These are phyloP conservation scores for Amanita fuliginea DNA, from an alignment of 768 basidiomycete genomes.

Conservation along the genomic window DNA sequence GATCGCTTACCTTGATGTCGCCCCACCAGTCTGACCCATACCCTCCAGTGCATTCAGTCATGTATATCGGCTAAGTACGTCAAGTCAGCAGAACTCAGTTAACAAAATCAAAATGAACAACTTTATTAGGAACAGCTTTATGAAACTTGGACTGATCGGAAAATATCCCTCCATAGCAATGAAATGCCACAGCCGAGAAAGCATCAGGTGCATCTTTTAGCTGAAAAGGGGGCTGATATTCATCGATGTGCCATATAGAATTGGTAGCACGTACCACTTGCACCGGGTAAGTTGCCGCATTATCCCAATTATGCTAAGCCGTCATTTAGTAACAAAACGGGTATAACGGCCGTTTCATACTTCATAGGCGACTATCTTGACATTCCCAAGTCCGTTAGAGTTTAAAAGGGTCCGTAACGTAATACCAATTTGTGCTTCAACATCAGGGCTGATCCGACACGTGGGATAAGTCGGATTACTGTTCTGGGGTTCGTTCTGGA, in stretches of 20 bases:
- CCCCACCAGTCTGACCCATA: slow-evolving; percentile 62
- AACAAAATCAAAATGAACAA: slow-evolving; percentile 6
- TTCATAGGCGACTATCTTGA: slow-evolving; percentile 45
- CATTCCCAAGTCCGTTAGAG: slow-evolving; percentile 43
- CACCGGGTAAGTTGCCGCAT: slow-evolving; percentile 52
- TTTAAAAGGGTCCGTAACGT: slow-evolving; percentile 49
- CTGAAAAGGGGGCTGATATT: slow-evolving; percentile 9
- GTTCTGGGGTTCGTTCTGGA: slow-evolving; percentile 38
- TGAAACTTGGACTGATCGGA: slow-evolving; percentile 45
- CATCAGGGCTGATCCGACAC: slow-evolving; percentile 37
- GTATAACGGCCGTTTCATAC: background rate
- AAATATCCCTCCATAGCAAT: slow-evolving; percentile 56
- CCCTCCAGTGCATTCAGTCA: slow-evolving; percentile 57
- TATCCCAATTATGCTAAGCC: slow-evolving; percentile 56
- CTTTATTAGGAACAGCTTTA: slow-evolving; percentile 43
- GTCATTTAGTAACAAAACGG: background rate
- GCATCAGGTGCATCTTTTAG: slow-evolving; percentile 46
- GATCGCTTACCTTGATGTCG: slow-evolving; percentile 51
- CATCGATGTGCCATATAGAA: background rate
- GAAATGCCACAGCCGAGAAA: slow-evolving; percentile 59
- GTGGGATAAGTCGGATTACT: slow-evolving; percentile 63
- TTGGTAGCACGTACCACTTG: slow-evolving; percentile 17
- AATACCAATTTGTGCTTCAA: slow-evolving; percentile 49
- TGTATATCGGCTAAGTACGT: slow-evolving; percentile 28
- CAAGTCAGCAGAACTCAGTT: background rate